Evolutionary conservation across 2,329 filamentous ascomycete species (phyloP).

Genomic region (Didymosphaeria variabile): DNA sequence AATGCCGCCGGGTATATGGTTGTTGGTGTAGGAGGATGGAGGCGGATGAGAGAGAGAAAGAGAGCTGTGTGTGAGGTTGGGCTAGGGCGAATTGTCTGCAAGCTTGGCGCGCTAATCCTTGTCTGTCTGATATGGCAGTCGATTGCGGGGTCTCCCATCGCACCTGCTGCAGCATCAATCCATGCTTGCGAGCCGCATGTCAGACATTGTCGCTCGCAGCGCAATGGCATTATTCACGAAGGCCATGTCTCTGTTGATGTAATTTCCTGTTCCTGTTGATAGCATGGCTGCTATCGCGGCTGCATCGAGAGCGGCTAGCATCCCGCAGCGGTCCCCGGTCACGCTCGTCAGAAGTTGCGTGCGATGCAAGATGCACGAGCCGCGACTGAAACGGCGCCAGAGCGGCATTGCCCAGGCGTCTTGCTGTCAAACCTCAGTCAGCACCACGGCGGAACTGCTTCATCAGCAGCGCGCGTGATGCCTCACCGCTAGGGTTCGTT

Average conservation of each 20-base stretch:
- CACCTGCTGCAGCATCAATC: not conserved
- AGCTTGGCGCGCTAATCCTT: not conserved
- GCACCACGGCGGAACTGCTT: not conserved
- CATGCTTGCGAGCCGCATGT: not conserved
- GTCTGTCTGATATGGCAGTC: not conserved
- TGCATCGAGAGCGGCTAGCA: not conserved
- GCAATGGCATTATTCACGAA: not conserved
- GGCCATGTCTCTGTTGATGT: not conserved
- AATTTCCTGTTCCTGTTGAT: constrained; percentile 13
- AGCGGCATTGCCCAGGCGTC: not conserved
- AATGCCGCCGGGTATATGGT: constrained; percentile 29
- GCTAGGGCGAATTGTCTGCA: not conserved
- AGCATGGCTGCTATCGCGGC: not conserved
- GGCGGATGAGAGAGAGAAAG: constrained; percentile 17
- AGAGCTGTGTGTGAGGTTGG: not conserved
- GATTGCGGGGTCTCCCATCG: not conserved
- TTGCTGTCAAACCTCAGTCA: not conserved
- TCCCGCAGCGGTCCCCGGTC: constrained; percentile 4
- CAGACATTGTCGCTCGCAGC: not conserved
- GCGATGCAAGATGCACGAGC: not conserved
- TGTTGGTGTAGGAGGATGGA: constrained; percentile 20
- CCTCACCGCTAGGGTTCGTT: not conserved
- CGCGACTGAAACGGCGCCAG: not conserved
- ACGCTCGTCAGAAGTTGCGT: not conserved
- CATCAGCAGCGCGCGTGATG: constrained; percentile 11